Percentiles rank a stretch among this genome's conserved stretches.
These are phyloP conservation scores for Logfia minima DNA, from an alignment of 129 eudicot genomes.

Conservation along the genomic window DNA sequence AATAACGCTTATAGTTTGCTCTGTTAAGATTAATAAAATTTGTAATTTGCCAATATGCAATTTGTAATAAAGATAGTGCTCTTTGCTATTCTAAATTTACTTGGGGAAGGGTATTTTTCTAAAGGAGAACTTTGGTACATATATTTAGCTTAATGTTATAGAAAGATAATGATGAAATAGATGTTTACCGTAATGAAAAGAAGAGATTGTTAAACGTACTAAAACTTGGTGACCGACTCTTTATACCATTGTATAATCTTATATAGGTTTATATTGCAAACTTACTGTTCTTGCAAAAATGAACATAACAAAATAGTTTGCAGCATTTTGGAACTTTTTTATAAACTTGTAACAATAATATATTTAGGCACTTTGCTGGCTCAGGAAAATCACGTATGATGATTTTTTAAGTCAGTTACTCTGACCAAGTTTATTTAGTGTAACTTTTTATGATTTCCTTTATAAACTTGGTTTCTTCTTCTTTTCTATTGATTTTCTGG, in stretches of 20 bases:
- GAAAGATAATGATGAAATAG: background rate
- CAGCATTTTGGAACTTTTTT: background rate
- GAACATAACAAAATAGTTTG: background rate
- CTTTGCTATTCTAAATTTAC: background rate
- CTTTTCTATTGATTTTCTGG: background rate
- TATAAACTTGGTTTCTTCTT: background rate
- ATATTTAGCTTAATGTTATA: background rate
- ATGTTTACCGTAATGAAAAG: background rate
- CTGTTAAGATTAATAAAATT: background rate
- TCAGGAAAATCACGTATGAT: background rate
- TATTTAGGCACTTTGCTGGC: background rate
- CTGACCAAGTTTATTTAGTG: background rate
- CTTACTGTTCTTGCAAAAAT: slow-evolving; percentile 4
- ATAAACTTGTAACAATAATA: background rate
- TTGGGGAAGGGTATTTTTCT: background rate
- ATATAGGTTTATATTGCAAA: background rate
- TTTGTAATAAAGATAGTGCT: background rate
- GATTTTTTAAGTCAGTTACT: background rate
- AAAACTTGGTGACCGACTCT: background rate
- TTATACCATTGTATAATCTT: background rate
- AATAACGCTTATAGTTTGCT: background rate
- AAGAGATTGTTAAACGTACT: background rate
- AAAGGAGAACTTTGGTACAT: too few relatives aligned
- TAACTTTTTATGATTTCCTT: background rate
- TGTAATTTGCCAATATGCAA: background rate